Conservation (phyloP, 768 basidiomycete genomes). For the Lactarius sp. region DNA sequence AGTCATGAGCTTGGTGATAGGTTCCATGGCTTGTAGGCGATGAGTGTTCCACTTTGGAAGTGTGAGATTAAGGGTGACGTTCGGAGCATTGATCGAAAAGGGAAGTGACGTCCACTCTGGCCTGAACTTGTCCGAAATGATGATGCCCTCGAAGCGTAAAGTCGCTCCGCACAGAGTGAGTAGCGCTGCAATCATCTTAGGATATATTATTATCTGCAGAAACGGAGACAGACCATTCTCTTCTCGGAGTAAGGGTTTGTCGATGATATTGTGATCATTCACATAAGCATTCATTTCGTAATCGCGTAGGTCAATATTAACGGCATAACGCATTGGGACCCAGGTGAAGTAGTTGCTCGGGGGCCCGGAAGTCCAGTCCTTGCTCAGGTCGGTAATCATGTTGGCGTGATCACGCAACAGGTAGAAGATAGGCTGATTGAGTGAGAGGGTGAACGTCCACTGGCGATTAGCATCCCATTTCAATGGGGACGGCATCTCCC, state of each 20-base stretch:
- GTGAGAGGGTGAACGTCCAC: slow-evolving; percentile 71
- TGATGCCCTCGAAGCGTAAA: slow-evolving; percentile 46
- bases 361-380: slow-evolving; percentile 86
- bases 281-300: slow-evolving; percentile 77
- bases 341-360: slow-evolving; percentile 77
- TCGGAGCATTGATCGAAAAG: slow-evolving; percentile 57
- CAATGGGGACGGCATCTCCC: slow-evolving; percentile 75
- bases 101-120: slow-evolving; percentile 63
- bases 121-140: slow-evolving; percentile 69
- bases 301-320: slow-evolving; percentile 68
- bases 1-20: slow-evolving; percentile 58
- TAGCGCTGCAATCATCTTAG: slow-evolving; percentile 48
- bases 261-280: slow-evolving; percentile 96
- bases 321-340: slow-evolving; percentile 71
- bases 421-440: slow-evolving; percentile 69
- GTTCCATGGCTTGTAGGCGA: slow-evolving; percentile 56
- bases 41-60: slow-evolving; percentile 90
- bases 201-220: background rate
- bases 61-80: slow-evolving; percentile 53
- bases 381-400: slow-evolving; percentile 88
- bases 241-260: slow-evolving; percentile 74
- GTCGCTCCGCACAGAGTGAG: slow-evolving; percentile 58
- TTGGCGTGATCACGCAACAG: slow-evolving; percentile 91
- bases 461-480: slow-evolving; percentile 75
- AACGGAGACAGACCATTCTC: slow-evolving; percentile 63